A percentile compares a stretch with the other conserved stretches of the same genome.
Conservation (phyloP, 331 rosid genomes). For the Quercus tomentella region DNA sequence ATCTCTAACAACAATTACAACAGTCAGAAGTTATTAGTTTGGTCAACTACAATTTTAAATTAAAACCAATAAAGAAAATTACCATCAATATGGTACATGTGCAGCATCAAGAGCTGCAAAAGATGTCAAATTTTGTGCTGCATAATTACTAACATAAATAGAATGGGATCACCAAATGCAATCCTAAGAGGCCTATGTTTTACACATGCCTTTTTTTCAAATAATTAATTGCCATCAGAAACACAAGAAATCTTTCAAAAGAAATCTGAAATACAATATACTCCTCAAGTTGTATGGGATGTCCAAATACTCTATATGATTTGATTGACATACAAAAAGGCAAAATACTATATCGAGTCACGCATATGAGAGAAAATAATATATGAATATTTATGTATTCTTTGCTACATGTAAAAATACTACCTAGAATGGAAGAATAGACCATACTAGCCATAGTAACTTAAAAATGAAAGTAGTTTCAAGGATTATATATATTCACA, state of each 20-base stretch:
- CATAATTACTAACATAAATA: not conserved
- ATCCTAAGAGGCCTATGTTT: not conserved
- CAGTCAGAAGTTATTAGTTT: not conserved
- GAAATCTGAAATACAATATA: not conserved
- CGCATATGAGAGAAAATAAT: not conserved
- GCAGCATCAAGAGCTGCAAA: constrained; percentile 12
- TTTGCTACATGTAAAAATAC: not conserved
- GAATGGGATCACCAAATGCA: not conserved
- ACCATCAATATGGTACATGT: not conserved
- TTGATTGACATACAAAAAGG: not conserved
- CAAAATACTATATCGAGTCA: not conserved
- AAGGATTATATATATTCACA: not conserved
- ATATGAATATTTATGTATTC: not conserved
- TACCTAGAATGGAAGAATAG: not conserved
- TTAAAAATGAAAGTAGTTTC: not conserved
- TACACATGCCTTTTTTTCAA: not conserved
- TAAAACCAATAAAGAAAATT: not conserved
- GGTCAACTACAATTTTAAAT: not conserved
- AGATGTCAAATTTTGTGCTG: not conserved
- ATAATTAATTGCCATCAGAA: not conserved
- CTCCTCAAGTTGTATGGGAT: not conserved
- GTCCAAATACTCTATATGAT: not conserved
- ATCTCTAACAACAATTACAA: not conserved
- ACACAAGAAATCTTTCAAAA: not conserved
- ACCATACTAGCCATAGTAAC: not conserved